Conservation (phyloP, 179 eudicot genomes). For the Sideroxylon spinosum region DNA sequence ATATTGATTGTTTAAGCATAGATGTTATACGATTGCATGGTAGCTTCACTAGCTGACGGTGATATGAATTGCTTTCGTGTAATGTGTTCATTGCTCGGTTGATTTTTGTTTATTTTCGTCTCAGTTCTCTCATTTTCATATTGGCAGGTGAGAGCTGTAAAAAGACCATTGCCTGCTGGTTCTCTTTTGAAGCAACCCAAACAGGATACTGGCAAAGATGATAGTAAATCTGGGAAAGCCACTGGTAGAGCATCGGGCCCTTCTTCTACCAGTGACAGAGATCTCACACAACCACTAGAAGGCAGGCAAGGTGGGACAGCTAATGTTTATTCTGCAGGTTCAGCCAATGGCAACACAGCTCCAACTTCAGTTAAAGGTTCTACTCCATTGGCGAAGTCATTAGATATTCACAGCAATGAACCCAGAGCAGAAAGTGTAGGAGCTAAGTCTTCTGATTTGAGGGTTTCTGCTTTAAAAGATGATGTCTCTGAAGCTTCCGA, state of each 20-base stretch:
- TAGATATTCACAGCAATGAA: constrained; percentile 45
- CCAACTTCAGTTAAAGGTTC: constrained; percentile 42
- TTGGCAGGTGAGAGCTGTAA: constrained; percentile 50
- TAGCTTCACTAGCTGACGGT: not conserved
- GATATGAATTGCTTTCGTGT: not conserved
- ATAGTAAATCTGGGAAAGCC: constrained; percentile 52
- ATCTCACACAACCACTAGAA: constrained; percentile 34
- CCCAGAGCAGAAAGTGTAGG: constrained; percentile 44
- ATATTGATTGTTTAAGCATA: not conserved
- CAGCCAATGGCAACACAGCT: constrained; percentile 40
- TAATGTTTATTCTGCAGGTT: constrained; percentile 32
- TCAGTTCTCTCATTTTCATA: constrained; percentile 1
- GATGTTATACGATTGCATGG: not conserved
- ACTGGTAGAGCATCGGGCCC: constrained; percentile 35
- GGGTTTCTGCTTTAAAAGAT: constrained; percentile 49
- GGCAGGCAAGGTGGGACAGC: constrained; percentile 33
- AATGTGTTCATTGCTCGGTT: not conserved
- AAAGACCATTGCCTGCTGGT: constrained; percentile 54
- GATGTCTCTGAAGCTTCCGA: constrained; percentile 58
- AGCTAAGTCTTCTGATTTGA: constrained; percentile 48
- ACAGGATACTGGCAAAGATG: constrained; percentile 67
- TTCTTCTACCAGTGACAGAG: constrained; percentile 37
- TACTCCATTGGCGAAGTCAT: constrained; percentile 32
- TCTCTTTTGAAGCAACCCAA: constrained; percentile 58
- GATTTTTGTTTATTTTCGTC: not conserved